Evolutionary conservation across 108 stramenopile genomes (phyloP), one percentile per base, ranked within the genome.

Genomic region (Craspedostauros australis): DNA sequence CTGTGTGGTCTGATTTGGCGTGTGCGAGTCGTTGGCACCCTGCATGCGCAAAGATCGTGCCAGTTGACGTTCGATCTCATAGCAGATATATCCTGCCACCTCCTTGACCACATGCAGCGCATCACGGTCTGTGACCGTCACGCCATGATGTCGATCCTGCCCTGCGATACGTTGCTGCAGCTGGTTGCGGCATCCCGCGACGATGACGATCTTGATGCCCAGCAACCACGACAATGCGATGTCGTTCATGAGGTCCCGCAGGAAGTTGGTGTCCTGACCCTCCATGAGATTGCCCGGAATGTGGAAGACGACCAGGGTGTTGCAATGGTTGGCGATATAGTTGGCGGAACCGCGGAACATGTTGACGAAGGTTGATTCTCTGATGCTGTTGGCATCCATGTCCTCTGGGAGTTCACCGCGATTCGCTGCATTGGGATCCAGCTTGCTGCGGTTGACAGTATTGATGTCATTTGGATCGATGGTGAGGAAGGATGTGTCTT

Each of bases 311-410:
- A 86, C 90, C 2, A 79, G 62, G 2, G 94, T 80, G 44, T 82
- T 80, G 1, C 94, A 74, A 68, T 97, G 96, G 27, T 85, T 82
- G 43, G 93, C 94, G 57, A 97, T 95, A 63, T 97, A 97, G 7
- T 89, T 91, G 27, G 94, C 96, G 22, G 85, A 79, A 16, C 88
- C 90, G 19, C 95, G 79, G 62, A 97, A 97, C 75, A 95, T 89
- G 33, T 88, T 79, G 0, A 95, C 93, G 62, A 97, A 97, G n/a
- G n/a, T n/a, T n/a, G n/a, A n/a, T n/a, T n/a, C n/a, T n/a, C n/a
- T n/a, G n/a, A n/a, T n/a, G n/a, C n/a, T n/a, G n/a, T n/a, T n/a
- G n/a, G n/a, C n/a, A n/a, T n/a, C n/a, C n/a, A n/a, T n/a, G n/a
- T n/a, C n/a, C n/a, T n/a, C n/a, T n/a, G n/a, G n/a, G n/a, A n/a